phyloP scores from a whole-genome alignment of 2,329 filamentous ascomycete species.

The Fusarium heterosporum region DNA sequence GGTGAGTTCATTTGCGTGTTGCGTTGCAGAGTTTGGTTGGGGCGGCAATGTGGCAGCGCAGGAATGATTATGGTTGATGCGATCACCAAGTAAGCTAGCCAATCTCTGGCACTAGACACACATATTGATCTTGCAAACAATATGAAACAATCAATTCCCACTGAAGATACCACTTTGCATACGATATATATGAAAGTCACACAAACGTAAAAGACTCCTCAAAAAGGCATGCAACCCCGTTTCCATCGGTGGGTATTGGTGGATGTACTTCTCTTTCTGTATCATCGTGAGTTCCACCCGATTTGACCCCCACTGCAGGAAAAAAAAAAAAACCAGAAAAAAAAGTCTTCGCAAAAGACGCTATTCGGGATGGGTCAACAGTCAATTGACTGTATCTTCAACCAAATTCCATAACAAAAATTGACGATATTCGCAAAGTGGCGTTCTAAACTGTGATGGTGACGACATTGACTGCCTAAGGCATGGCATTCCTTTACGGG shows the following conservation, averaged over 20 bases:
- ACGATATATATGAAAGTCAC: neutral
- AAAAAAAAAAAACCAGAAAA: constrained; percentile 7
- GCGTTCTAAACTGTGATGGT: neutral
- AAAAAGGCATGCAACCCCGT: neutral
- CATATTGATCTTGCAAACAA: neutral
- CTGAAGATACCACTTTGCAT: no score
- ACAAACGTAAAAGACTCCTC: neutral
- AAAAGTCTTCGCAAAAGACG: neutral
- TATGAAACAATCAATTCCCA: no score
- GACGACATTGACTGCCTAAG: constrained; percentile 29
- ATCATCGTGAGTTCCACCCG: constrained; percentile 12
- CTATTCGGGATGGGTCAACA: neutral
- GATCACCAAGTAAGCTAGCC: neutral
- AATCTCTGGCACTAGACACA: neutral
- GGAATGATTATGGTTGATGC: neutral
- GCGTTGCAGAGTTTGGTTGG: neutral
- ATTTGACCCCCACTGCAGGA: constrained; percentile 6
- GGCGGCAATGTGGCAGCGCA: neutral
- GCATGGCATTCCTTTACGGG: constrained; percentile 13
- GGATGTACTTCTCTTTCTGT: neutral
- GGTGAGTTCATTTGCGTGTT: neutral
- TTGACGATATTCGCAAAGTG: constrained; percentile 1
- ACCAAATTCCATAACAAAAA: neutral
- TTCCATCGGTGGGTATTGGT: neutral
- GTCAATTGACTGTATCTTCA: neutral